phyloP scores from a whole-genome alignment of 352 stramenopile genomes.

The Phytophthora ohioensis region DNA sequence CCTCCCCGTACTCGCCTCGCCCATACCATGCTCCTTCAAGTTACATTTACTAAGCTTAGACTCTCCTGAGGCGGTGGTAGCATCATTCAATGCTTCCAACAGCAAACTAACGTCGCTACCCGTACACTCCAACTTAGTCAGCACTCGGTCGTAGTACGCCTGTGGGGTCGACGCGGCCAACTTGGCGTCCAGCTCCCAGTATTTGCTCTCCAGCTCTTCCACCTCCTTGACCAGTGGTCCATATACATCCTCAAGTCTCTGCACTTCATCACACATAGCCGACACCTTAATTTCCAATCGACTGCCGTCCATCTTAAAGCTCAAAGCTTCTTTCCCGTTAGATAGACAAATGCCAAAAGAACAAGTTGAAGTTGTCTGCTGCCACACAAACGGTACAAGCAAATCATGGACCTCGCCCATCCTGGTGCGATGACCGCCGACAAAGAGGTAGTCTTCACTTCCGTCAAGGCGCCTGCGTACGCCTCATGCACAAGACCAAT shows the following conservation, averaged over 20 bases:
- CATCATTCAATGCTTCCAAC: background rate
- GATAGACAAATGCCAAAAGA: constrained; percentile 2
- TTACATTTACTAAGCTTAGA: background rate
- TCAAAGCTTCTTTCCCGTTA: background rate
- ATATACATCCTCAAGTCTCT: background rate
- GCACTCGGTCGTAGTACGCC: constrained; percentile 8
- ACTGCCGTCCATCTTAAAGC: background rate
- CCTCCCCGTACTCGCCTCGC: constrained; percentile 4
- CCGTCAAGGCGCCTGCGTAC: background rate
- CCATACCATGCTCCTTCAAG: constrained; percentile 6
- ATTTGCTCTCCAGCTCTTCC: constrained; percentile 6
- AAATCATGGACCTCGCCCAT: constrained; percentile 9
- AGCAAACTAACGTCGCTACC: constrained; percentile 1
- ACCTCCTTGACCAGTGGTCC: background rate
- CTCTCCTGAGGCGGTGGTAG: background rate
- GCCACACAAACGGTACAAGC: constrained; percentile 5
- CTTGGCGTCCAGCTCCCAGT: constrained; percentile 1
- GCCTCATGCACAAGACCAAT: background rate
- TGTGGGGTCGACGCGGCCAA: constrained; percentile 1
- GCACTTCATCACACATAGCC: constrained; percentile 2
- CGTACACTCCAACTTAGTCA: constrained; percentile 2
- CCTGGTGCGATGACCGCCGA: constrained; percentile 11
- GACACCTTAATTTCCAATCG: background rate
- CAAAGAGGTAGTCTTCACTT: background rate
- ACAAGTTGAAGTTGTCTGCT: constrained; percentile 21